A percentile compares a stretch with the other conserved stretches of the same genome.
phyloP scores from a whole-genome alignment of 1,284 basidiomycete genomes.

The Crepidotus sp. region DNA sequence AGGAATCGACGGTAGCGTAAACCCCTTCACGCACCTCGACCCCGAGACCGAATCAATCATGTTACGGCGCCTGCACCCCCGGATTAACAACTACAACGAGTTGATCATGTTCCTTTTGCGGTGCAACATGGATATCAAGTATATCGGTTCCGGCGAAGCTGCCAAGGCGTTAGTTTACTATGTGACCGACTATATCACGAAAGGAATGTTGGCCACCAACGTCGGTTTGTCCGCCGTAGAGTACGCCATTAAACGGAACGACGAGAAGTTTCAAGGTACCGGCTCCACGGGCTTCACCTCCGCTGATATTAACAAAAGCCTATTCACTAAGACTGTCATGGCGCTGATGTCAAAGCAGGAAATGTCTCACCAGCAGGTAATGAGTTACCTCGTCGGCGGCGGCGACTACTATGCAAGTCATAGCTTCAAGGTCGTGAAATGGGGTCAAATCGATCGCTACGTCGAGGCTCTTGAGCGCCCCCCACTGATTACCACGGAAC shows the following conservation, averaged over 20 bases:
- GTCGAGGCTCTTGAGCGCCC: no score
- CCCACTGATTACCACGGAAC: no score
- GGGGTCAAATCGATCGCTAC: conserved; percentile 5
- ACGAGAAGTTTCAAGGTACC: background rate
- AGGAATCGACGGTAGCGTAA: background rate
- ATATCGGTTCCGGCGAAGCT: conserved; percentile 23
- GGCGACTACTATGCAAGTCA: conserved; percentile 22
- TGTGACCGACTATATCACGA: conserved; percentile 26
- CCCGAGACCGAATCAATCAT: conserved; percentile 2
- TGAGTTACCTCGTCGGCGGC: conserved; percentile 20
- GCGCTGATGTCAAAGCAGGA: conserved; percentile 19
- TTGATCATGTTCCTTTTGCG: conserved; percentile 7
- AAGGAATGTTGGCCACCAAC: conserved; percentile 19
- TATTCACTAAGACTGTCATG: conserved; percentile 9
- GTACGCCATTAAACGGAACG: conserved; percentile 17
- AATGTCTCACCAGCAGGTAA: conserved; percentile 22
- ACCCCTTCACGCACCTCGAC: background rate
- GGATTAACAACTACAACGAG: conserved; percentile 11
- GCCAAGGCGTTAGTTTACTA: conserved; percentile 25
- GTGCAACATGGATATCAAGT: conserved; percentile 28
- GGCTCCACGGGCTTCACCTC: background rate
- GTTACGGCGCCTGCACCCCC: conserved; percentile 1
- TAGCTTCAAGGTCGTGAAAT: conserved; percentile 15
- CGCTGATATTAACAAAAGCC: background rate
- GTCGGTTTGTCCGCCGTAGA: conserved; percentile 19